phyloP scores from a whole-genome alignment of 1,284 basidiomycete genomes.

The Cerrena zonata region DNA sequence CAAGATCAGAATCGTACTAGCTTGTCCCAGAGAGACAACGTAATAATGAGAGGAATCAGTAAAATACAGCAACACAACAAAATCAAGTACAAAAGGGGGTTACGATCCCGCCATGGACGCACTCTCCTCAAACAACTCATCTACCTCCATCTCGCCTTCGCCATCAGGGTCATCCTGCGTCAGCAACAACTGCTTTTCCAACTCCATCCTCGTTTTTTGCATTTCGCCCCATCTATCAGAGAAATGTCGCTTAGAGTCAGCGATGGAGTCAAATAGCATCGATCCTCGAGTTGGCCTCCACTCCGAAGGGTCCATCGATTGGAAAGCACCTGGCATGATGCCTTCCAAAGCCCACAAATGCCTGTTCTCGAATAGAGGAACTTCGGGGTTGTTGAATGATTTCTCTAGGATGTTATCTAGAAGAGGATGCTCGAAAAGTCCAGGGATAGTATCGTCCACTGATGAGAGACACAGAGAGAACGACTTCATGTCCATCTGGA shows the following conservation, averaged over 20 bases:
- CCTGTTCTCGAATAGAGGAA: slow-evolving; percentile 36
- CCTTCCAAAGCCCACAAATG: slow-evolving; percentile 66
- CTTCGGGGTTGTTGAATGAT: slow-evolving; percentile 29
- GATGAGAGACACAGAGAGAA: slow-evolving; percentile 60
- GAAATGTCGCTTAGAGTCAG: slow-evolving; percentile 30
- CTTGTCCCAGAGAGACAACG: too few relatives aligned
- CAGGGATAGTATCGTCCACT: slow-evolving; percentile 72
- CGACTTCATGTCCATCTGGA: slow-evolving; percentile 53
- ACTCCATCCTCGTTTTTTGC: background rate
- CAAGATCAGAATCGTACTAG: too few relatives aligned
- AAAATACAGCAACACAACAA: too few relatives aligned
- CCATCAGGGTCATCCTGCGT: background rate
- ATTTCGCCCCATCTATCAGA: background rate
- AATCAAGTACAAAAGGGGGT: too few relatives aligned
- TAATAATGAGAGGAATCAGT: too few relatives aligned
- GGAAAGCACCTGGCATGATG: slow-evolving; percentile 54
- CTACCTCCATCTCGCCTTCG: background rate
- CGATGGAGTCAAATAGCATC: slow-evolving; percentile 58
- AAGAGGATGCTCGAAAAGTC: slow-evolving; percentile 56
- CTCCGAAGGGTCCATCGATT: slow-evolving; percentile 55
- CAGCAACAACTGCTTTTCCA: background rate
- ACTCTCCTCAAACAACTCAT: background rate
- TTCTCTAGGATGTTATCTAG: slow-evolving; percentile 36
- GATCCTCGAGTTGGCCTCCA: slow-evolving; percentile 44
- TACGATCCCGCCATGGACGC: background rate